Evolutionary conservation across 192 early-diverging fungal species (phyloP), one percentile per base, ranked within the genome.

Genomic region (Spizellomyces punctatus): DNA sequence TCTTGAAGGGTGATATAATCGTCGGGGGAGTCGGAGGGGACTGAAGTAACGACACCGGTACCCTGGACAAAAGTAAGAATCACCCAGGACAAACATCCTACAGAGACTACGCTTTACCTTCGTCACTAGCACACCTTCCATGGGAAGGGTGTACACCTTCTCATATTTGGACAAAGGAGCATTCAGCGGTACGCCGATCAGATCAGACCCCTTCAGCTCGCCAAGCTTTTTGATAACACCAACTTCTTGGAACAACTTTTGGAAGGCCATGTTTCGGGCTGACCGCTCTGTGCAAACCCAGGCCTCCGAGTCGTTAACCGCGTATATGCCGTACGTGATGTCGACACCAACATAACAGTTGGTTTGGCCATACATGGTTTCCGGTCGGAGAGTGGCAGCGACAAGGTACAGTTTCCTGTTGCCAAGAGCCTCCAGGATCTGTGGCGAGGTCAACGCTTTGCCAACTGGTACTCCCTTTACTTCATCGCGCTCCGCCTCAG

Each of bases 361-460:
- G 65, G 95, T 99, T 80, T 98, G 95, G 65, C 95, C 98, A 75
- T 98, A 98, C 96, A 99, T 99, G 75, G 98, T 99, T 83, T 99
- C 98, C 5, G 98, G 98, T 42, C 95, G 88, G 61, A 98, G 82
- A 60, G 98, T 99, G 56, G 93, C 98, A 19, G 98, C 96, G 12
- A 98, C 94, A 66, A 97, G 79, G 79, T 83, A 99, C 22, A 99
- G 78, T 43, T 87, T 85, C 80, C 95, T 93, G 55, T 85, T 88
- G 21, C 81, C 85, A 42, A 96, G 80, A 21, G 71, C 84, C 42
- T 87, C 79, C 43, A 84, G 67, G 83, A 92, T 89, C 43, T 89
- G 83, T 1, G 57, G 46, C 22, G 63, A 46, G 7, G 69, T 63
- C 8, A 87, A 59, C 45, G 75, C 78, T 42, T 79, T 16, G 44